These are phyloP conservation scores for Epichloe aotearoae DNA, from an alignment of 2,329 filamentous ascomycete genomes.

Conservation along the genomic window DNA sequence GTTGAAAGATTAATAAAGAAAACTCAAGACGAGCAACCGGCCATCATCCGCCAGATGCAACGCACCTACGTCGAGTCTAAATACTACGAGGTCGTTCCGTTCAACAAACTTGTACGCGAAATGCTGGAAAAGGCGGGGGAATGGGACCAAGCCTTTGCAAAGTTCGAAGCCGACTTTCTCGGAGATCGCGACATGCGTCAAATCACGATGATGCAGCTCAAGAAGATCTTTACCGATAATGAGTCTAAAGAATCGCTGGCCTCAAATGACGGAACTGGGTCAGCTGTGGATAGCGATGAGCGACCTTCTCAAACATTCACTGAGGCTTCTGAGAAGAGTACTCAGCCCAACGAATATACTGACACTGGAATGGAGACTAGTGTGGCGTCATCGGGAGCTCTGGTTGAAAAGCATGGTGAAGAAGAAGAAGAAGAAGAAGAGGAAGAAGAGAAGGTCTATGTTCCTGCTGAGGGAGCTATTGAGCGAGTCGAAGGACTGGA, in stretches of 20 bases:
- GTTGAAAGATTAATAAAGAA: constrained; percentile 67
- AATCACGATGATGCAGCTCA: constrained; percentile 81
- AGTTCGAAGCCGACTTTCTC: constrained; percentile 88
- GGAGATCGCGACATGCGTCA: constrained; percentile 94
- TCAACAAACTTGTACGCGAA: constrained; percentile 77
- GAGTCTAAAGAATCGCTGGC: constrained; percentile 66
- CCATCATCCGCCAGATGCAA: constrained; percentile 65
- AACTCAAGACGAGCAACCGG: constrained; percentile 69
- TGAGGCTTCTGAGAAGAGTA: constrained; percentile 34
- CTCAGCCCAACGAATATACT: constrained; percentile 27
- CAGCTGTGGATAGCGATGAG: constrained; percentile 38
- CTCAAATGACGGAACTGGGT: constrained; percentile 52
- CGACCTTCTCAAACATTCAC: constrained; percentile 31
- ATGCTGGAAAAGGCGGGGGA: constrained; percentile 83
- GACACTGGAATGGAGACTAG: constrained; percentile 22
- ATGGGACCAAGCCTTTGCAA: constrained; percentile 82
- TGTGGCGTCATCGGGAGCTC: constrained; percentile 12
- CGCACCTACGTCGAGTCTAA: constrained; percentile 85
- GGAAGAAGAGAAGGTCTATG: constrained; percentile 18
- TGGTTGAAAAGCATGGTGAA: constrained; percentile 8
- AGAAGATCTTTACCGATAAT: constrained; percentile 87
- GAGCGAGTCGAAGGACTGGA: constrained; percentile 38
- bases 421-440: constrained; percentile 6
- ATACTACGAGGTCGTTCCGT: constrained; percentile 92
- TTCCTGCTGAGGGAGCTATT: constrained; percentile 22